These are phyloP conservation scores for Nadsonia starkeyi-henricii DNA, from an alignment of 1,139 yeast species.

Conservation along the genomic window DNA sequence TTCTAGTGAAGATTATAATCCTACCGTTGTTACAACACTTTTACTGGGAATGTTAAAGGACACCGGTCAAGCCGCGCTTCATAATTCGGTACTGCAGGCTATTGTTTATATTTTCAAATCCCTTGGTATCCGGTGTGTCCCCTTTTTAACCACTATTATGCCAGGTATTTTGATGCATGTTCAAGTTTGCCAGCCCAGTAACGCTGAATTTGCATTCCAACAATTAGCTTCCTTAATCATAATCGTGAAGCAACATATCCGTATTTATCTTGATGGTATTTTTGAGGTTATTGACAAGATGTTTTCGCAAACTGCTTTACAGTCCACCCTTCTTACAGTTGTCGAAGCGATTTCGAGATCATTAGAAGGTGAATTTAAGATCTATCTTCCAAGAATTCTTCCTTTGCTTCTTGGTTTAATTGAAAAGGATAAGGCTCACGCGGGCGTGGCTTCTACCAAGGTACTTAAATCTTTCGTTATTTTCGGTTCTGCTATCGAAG, in stretches of 20 bases:
- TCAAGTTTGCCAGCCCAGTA: conserved; percentile 67
- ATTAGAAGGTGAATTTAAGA: conserved; percentile 81
- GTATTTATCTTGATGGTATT: conserved; percentile 70
- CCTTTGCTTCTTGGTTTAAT: conserved; percentile 65
- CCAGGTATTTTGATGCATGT: conserved; percentile 81
- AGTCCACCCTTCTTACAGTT: conserved; percentile 64
- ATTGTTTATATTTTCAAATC: conserved; percentile 84
- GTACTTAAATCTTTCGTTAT: conserved; percentile 80
- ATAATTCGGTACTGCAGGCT: conserved; percentile 82
- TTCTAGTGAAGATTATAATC: conserved; percentile 83
- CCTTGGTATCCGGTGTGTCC: conserved; percentile 75
- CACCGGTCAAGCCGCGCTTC: conserved; percentile 72
- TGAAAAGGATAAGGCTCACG: conserved; percentile 58
- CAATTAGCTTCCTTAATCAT: conserved; percentile 68
- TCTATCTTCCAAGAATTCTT: conserved; percentile 63
- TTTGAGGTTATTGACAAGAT: conserved; percentile 64
- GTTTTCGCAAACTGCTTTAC: conserved; percentile 53
- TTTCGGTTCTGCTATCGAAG: conserved; percentile 80
- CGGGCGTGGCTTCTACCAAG: conserved; percentile 50
- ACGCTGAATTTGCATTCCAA: conserved; percentile 81
- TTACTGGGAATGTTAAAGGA: conserved; percentile 75
- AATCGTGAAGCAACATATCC: conserved; percentile 79
- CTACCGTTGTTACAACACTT: conserved; percentile 84
- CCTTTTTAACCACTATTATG: conserved; percentile 71
- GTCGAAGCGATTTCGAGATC: conserved; percentile 79